A percentile compares a stretch with the other conserved stretches of the same genome.
phyloP scores from a whole-genome alignment of 202 grass and related monocot species.

The Zizania palustris region DNA sequence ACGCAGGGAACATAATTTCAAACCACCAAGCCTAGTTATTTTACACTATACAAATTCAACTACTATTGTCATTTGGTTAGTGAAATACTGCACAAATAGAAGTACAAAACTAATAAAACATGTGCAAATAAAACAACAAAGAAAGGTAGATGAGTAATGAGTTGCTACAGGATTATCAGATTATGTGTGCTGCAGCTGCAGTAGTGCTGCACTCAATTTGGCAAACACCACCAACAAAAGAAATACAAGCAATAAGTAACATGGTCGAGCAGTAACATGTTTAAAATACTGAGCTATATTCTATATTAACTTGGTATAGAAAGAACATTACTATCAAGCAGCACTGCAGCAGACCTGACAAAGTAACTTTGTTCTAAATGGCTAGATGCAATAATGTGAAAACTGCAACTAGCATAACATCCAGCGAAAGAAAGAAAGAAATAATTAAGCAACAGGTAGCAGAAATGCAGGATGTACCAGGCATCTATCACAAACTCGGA shows the following conservation, averaged over 20 bases:
- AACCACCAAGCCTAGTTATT: conserved; percentile 18
- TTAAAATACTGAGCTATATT: not conserved
- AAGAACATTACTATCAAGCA: not conserved
- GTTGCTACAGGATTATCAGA: not conserved
- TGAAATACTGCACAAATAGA: conserved; percentile 8
- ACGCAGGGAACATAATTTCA: conserved; percentile 2
- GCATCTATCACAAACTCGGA: conserved; percentile 99
- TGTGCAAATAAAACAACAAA: not conserved
- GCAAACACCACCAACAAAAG: conserved; percentile 1
- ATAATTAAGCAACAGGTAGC: conserved; percentile 29
- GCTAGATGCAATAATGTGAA: not conserved
- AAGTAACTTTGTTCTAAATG: conserved; percentile 2
- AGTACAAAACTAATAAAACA: not conserved
- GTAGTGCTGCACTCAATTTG: not conserved
- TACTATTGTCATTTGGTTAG: not conserved
- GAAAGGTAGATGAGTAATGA: not conserved
- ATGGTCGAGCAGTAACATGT: not conserved
- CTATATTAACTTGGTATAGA: not conserved
- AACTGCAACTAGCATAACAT: not conserved
- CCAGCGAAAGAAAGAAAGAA: not conserved
- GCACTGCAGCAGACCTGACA: not conserved
- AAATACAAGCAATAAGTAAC: conserved; percentile 24
- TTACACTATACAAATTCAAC: conserved; percentile 11
- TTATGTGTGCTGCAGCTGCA: not conserved
- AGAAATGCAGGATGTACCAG: conserved; percentile 54